phyloP scores from a whole-genome alignment of 495 filamentous ascomycete species.

The Hypoxylon subgilvum region DNA sequence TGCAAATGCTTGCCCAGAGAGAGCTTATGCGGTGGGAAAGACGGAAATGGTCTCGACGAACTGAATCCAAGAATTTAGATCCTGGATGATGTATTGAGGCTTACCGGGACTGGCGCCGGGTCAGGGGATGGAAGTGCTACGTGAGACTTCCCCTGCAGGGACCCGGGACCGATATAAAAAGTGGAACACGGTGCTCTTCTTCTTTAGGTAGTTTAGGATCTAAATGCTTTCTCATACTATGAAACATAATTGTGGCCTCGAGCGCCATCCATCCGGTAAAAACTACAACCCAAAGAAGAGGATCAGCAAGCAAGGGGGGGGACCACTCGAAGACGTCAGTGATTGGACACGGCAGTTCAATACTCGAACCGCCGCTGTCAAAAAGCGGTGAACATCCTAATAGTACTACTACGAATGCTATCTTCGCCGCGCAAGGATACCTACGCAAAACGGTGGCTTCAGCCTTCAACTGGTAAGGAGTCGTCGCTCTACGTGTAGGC shows the following conservation, averaged over 20 bases:
- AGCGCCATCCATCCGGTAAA: not conserved
- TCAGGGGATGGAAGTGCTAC: too few species aligned
- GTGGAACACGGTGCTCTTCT: constrained; percentile 2
- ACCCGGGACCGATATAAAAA: constrained; percentile 21
- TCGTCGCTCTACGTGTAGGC: constrained; percentile 13
- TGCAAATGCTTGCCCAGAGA: not conserved
- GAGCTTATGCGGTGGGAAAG: not conserved
- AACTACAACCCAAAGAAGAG: constrained; percentile 15
- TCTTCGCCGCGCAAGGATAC: constrained; percentile 10
- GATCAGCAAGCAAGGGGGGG: constrained; percentile 28
- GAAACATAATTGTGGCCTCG: too few species aligned
- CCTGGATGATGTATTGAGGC: too few species aligned
- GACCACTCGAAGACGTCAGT: constrained; percentile 1
- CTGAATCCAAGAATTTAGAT: not conserved
- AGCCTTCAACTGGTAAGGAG: constrained; percentile 1
- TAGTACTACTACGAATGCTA: constrained; percentile 9
- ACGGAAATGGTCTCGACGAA: not conserved
- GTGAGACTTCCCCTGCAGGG: constrained; percentile 10
- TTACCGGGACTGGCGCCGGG: not conserved
- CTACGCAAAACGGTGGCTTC: constrained; percentile 1
- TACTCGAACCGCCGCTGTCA: constrained; percentile 5
- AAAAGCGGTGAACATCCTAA: constrained; percentile 35
- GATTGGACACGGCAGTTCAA: constrained; percentile 26
- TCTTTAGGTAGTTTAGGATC: not conserved
- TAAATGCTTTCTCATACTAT: not conserved